These are phyloP conservation scores for Cystobasidium ongulense DNA, from an alignment of 768 basidiomycete species.

Conservation along the genomic window DNA sequence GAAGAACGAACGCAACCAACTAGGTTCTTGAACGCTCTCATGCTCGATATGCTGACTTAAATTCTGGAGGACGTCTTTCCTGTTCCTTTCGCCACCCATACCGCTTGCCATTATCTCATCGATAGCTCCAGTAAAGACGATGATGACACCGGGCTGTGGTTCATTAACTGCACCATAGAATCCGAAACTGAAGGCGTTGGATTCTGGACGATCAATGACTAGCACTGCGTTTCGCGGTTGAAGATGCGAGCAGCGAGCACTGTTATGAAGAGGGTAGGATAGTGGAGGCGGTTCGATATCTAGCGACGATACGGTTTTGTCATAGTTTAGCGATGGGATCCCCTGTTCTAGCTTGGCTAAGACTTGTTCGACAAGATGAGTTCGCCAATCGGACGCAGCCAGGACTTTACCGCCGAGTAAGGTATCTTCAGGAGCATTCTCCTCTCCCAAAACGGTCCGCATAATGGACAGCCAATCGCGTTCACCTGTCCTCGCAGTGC, in stretches of 20 bases:
- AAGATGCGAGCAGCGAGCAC: constrained; percentile 26
- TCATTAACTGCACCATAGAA: constrained; percentile 48
- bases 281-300: constrained; percentile 46
- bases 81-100: constrained; percentile 33
- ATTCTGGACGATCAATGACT: constrained; percentile 74
- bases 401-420: constrained; percentile 51
- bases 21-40: neutral
- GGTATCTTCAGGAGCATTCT: constrained; percentile 30
- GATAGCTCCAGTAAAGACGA: constrained; percentile 87
- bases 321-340: constrained; percentile 58
- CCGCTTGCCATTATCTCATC: constrained; percentile 66
- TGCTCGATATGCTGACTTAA: neutral
- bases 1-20: constrained; percentile 3
- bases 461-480: constrained; percentile 40
- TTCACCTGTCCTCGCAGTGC: neutral
- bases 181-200: constrained; percentile 92
- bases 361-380: constrained; percentile 72
- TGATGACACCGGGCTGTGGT: constrained; percentile 61
- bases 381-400: constrained; percentile 73
- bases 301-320: neutral
- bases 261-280: constrained; percentile 39
- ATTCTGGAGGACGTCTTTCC: constrained; percentile 2
- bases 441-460: constrained; percentile 34
- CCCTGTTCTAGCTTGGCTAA: constrained; percentile 66
- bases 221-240: constrained; percentile 68